Conservation (phyloP, 2,329 filamentous ascomycete genomes). For the Stachybotrys elegans region DNA sequence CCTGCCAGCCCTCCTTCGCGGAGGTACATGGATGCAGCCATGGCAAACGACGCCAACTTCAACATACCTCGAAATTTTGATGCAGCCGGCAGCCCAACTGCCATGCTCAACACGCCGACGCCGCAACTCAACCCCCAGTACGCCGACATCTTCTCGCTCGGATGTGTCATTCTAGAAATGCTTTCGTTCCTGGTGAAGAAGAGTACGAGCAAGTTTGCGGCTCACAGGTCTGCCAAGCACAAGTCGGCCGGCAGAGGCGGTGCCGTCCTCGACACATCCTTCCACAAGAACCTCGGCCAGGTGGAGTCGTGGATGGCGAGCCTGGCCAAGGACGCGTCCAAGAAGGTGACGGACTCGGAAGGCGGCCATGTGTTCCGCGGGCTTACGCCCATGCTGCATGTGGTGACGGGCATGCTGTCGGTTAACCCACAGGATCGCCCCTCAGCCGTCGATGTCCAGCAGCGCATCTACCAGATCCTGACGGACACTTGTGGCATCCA, state of each 20-base stretch:
- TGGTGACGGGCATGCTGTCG: slow-evolving; percentile 51
- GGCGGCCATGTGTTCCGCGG: slow-evolving; percentile 44
- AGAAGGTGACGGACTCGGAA: slow-evolving; percentile 32
- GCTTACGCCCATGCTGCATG: slow-evolving; percentile 45
- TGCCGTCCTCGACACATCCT: slow-evolving; percentile 63
- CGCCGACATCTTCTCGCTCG: slow-evolving; percentile 69
- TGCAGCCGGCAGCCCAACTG: slow-evolving; percentile 16
- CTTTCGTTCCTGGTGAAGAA: slow-evolving; percentile 65
- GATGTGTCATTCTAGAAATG: slow-evolving; percentile 68
- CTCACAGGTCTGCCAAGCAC: slow-evolving; percentile 62
- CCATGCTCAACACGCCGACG: slow-evolving; percentile 32
- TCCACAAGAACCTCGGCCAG: slow-evolving; percentile 65
- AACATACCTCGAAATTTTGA: slow-evolving; percentile 29
- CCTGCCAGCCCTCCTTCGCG: slow-evolving; percentile 27
- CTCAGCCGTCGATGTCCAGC: slow-evolving; percentile 45
- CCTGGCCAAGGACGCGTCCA: slow-evolving; percentile 54
- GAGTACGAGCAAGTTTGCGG: slow-evolving; percentile 58
- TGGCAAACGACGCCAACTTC: slow-evolving; percentile 29
- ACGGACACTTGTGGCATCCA: slow-evolving; percentile 39
- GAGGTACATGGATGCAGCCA: slow-evolving; percentile 24
- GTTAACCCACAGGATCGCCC: slow-evolving; percentile 48
- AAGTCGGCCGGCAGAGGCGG: slow-evolving; percentile 53
- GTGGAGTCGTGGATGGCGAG: slow-evolving; percentile 63
- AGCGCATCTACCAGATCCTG: slow-evolving; percentile 47
- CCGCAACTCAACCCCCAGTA: slow-evolving; percentile 48